phyloP scores from a whole-genome alignment of 169 alveolate genomes.

The Plasmodium reichenowi region DNA sequence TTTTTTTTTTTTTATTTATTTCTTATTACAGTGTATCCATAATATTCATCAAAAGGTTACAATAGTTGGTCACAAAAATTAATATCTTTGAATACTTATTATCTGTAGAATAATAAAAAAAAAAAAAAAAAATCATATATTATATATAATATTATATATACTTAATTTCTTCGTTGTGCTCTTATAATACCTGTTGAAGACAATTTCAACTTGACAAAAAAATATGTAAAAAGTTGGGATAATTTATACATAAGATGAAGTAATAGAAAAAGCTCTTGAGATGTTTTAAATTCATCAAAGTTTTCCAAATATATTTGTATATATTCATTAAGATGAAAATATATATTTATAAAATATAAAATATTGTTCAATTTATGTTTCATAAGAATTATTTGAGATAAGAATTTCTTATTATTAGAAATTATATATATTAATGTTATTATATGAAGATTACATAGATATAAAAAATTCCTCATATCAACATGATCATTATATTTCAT shows the following conservation, averaged over 20 bases:
- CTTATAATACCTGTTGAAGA: constrained; percentile 10
- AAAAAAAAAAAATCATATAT: neutral
- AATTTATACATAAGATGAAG: constrained; percentile 52
- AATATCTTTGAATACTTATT: constrained; percentile 8
- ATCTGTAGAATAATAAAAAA: constrained; percentile 5
- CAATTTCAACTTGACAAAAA: constrained; percentile 16
- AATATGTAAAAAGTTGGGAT: constrained; percentile 49
- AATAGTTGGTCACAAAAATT: constrained; percentile 25
- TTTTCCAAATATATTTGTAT: constrained; percentile 16
- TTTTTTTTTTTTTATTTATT: neutral
- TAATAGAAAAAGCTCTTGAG: constrained; percentile 9
- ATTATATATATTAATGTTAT: constrained; percentile 32
- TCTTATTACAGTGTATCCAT: constrained; percentile 45
- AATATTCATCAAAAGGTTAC: constrained; percentile 28
- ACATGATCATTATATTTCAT: neutral
- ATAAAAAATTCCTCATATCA: constrained; percentile 29
- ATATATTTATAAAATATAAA: constrained; percentile 24
- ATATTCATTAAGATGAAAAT: constrained; percentile 28
- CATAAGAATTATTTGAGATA: constrained; percentile 2
- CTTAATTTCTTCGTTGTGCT: neutral
- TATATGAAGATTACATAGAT: constrained; percentile 29
- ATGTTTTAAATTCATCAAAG: neutral
- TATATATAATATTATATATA: neutral
- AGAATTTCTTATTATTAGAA: constrained; percentile 25
- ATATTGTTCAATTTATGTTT: neutral